These are phyloP conservation scores for Bolboschoenus planiculmis DNA, from an alignment of 176 grass and related monocot species.

Conservation along the genomic window DNA sequence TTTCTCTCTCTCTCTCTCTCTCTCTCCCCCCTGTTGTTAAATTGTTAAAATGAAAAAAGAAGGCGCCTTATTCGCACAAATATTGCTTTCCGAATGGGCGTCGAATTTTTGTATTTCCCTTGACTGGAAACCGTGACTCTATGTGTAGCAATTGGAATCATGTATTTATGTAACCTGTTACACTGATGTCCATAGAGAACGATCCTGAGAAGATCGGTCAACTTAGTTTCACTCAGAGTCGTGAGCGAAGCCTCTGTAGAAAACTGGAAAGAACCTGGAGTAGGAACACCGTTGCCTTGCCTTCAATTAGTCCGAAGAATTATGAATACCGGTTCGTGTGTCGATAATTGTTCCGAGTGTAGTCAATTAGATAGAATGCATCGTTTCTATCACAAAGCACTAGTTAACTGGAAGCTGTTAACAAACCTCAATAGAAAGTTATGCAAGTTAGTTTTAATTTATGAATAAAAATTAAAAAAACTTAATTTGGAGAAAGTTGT, in stretches of 20 bases:
- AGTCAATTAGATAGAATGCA: neutral
- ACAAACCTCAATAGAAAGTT: neutral
- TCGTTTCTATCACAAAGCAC: neutral
- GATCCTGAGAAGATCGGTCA: neutral
- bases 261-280: neutral
- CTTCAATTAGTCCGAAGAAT: neutral
- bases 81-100: neutral
- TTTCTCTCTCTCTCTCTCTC: neutral
- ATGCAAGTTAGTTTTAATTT: no score
- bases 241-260: neutral
- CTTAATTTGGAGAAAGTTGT: no score
- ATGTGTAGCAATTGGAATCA: neutral
- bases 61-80: neutral
- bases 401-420: neutral
- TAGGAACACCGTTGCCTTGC: neutral
- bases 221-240: neutral
- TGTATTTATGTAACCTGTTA: neutral
- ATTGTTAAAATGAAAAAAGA: neutral
- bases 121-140: no score
- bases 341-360: neutral
- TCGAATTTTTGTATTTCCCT: neutral
- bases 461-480: no score
- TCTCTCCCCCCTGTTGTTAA: neutral
- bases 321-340: neutral
- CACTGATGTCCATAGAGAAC: neutral